Evolutionary conservation across 2,329 filamentous ascomycete genomes (phyloP).

Genomic region (Exophiala alcalophila): DNA sequence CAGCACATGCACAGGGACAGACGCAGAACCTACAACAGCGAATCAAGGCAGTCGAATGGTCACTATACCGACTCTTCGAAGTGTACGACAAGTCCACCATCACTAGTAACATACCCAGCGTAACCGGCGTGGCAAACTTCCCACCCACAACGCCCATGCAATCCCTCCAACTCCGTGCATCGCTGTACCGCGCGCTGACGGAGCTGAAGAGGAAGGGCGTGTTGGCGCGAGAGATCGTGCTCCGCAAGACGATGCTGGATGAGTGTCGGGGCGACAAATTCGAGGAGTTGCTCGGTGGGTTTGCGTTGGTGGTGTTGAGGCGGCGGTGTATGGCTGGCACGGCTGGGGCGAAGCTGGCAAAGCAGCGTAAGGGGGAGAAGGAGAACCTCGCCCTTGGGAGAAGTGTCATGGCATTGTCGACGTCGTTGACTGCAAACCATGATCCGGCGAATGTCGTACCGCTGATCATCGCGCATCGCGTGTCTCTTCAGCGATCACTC

Average conservation of each 20-base stretch:
- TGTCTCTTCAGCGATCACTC: conserved; percentile 52
- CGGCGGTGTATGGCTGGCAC: too few species aligned
- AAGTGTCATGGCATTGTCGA: conserved; percentile 26
- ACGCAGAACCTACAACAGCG: conserved; percentile 74
- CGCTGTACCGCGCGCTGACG: conserved; percentile 75
- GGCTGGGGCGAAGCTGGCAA: too few species aligned
- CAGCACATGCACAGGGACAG: background rate
- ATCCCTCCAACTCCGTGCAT: conserved; percentile 83
- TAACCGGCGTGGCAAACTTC: too few species aligned
- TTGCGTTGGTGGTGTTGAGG: conserved; percentile 79
- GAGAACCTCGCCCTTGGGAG: too few species aligned
- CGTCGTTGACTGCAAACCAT: background rate
- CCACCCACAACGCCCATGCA: conserved; percentile 86
- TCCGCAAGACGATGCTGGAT: conserved; percentile 94
- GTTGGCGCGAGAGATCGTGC: conserved; percentile 72
- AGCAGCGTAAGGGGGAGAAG: conserved; percentile 36
- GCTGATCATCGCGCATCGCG: conserved; percentile 70
- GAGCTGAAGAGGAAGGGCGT: conserved; percentile 83
- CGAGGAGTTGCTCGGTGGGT: conserved; percentile 77
- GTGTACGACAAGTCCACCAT: conserved; percentile 78
- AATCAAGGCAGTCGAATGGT: conserved; percentile 82
- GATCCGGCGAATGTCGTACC: conserved; percentile 52
- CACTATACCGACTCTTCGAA: conserved; percentile 79
- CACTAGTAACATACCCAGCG: conserved; percentile 75
- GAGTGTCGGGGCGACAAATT: conserved; percentile 91